Conservation (phyloP, 1,139 yeast species). For the Taiozyma onychis region DNA sequence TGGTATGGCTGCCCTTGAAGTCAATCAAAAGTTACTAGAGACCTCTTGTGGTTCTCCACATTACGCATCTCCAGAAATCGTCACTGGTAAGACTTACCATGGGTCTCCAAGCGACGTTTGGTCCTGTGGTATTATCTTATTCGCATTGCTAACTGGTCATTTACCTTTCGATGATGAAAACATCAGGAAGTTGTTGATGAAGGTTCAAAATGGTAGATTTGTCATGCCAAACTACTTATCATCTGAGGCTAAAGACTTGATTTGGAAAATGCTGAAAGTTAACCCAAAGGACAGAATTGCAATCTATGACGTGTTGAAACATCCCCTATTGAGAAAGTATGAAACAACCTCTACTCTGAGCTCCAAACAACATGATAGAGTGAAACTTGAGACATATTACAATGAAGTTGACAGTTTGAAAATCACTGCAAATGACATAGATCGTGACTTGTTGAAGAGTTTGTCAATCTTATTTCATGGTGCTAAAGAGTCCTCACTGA, state of each 20-base stretch:
- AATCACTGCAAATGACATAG: conserved; percentile 48
- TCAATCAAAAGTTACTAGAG: conserved; percentile 76
- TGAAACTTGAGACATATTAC: conserved; percentile 20
- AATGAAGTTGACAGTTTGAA: conserved; percentile 24
- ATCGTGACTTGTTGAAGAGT: conserved; percentile 76
- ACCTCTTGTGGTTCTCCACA: conserved; percentile 99
- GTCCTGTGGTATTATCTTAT: conserved; percentile 96
- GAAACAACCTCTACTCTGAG: conserved; percentile 25
- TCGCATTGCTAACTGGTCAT: conserved; percentile 91
- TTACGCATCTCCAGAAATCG: conserved; percentile 97
- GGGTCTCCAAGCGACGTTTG: conserved; percentile 98
- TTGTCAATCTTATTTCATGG: conserved; percentile 91
- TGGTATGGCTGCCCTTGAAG: conserved; percentile 99
- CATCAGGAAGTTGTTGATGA: conserved; percentile 74
- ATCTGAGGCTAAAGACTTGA: conserved; percentile 80
- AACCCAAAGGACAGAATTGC: conserved; percentile 75
- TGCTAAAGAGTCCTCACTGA: conserved; percentile 55
- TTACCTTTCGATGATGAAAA: conserved; percentile 96
- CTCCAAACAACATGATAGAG: conserved; percentile 19
- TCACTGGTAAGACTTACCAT: conserved; percentile 88
- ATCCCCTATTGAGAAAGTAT: conserved; percentile 77
- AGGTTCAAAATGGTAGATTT: conserved; percentile 87
- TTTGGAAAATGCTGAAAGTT: conserved; percentile 73
- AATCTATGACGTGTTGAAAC: conserved; percentile 65
- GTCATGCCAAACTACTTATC: conserved; percentile 78